These are phyloP conservation scores for Populus deltoides DNA, from an alignment of 345 rosid genomes.

Conservation along the genomic window DNA sequence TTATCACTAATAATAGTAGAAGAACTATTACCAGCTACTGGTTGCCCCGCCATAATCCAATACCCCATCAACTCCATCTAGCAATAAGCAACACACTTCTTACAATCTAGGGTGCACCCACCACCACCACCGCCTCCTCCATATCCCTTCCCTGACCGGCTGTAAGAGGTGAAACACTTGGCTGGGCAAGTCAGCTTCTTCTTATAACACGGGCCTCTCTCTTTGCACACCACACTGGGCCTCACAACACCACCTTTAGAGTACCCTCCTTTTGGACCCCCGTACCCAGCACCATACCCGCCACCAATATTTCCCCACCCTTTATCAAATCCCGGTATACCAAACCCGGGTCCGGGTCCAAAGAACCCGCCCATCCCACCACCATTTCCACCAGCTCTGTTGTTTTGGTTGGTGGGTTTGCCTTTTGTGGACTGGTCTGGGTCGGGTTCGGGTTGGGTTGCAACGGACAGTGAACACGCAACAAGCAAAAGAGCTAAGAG, in stretches of 20 bases:
- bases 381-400: constrained; percentile 21
- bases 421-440: constrained; percentile 2
- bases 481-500: constrained; percentile 35
- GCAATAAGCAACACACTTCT: constrained; percentile 87
- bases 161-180: constrained; percentile 83
- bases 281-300: constrained; percentile 64
- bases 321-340: constrained; percentile 53
- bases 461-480: constrained; percentile 25
- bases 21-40: constrained; percentile 7
- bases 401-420: constrained; percentile 18
- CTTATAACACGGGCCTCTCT: constrained; percentile 70
- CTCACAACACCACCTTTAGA: constrained; percentile 58
- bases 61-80: constrained; percentile 5
- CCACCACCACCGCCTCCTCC: constrained; percentile 97
- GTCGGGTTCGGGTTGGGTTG: constrained; percentile 45
- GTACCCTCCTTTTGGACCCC: constrained; percentile 69
- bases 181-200: constrained; percentile 91
- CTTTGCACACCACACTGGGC: constrained; percentile 66
- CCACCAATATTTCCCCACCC: constrained; percentile 49
- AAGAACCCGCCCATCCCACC: constrained; percentile 47
- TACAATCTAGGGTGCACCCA: constrained; percentile 91
- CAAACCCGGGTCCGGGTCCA: constrained; percentile 47
- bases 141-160: constrained; percentile 87
- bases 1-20: neutral
- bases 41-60: neutral